Base-by-base conservation (phyloP, 2,329 filamentous ascomycete genomes). In the Hymenoscyphus scutula region DNA sequence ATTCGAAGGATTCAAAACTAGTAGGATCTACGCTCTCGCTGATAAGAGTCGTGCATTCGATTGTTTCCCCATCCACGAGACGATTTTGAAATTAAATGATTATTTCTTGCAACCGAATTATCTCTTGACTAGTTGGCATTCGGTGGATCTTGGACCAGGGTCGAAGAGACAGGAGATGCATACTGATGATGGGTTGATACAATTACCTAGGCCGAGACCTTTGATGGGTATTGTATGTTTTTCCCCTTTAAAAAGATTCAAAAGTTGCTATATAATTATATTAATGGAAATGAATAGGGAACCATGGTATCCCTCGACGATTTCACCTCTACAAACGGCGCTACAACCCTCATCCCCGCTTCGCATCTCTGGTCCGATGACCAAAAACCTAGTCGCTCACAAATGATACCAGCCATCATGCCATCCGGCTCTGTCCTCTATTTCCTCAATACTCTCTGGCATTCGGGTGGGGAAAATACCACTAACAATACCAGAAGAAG, bases 11-110 rank as follows among this genome's bases (percentile, higher is more conserved):
- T 71, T 72, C 59, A 72, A 75, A 27, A 78, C 76, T 0, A 72
- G 72, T 45, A 64, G 76, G 17, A 76, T 78, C 30, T 78, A 78
- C 61, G 75, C 76, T 11, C 64, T 78, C 6, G 67, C 76, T 23
- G 77, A 78, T 63, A 78, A 78, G 64, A 75, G 71, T 37, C 68
- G 76, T 41, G 72, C 68, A 2, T 77, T 78, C 62, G 76, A 78
- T 63, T 74, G 74, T 61, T 77, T 77, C 60, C 67, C 71, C 5
- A 74, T 77, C 10, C 69, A 78, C 17, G 74, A 75, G 10, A 74
- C 74, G 19, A 74, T 77, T 2, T 64, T 76, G 59, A 74, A 75
- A 17, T 64, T 78, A 59, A 77, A 77, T 60, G 75, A 77, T 59
- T 78, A 75, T 62, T 78, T 78, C 60, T 65, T 78, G 56, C 74